These are phyloP conservation scores for Aegilops sharonensis DNA, from an alignment of 176 grass and related monocot species.

Conservation along the genomic window DNA sequence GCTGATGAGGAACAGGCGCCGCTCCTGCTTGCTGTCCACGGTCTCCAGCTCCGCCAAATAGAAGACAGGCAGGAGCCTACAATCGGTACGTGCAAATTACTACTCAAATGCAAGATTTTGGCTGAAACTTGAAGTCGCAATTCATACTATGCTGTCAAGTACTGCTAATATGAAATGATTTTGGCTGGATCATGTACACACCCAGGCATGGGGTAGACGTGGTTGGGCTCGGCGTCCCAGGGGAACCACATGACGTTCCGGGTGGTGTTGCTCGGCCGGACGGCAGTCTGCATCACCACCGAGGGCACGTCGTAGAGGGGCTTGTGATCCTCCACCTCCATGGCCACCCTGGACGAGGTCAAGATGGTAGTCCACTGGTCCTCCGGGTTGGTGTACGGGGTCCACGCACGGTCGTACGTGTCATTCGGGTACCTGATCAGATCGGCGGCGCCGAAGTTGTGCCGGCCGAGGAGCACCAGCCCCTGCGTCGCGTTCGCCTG, in stretches of 20 bases:
- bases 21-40: background rate
- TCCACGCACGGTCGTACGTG: constrained; percentile 17
- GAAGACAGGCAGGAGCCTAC: background rate
- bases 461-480: constrained; percentile 30
- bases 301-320: background rate
- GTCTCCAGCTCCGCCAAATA: constrained; percentile 34
- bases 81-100: background rate
- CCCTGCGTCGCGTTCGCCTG: background rate
- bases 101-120: background rate
- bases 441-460: constrained; percentile 31
- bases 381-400: background rate
- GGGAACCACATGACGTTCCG: constrained; percentile 25
- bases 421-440: constrained; percentile 46
- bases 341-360: background rate
- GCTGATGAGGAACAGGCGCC: constrained; percentile 36
- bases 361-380: background rate
- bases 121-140: background rate
- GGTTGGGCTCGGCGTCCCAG: background rate
- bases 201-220: background rate
- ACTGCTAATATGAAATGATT: background rate
- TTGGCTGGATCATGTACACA: background rate
- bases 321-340: background rate
- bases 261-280: constrained; percentile 29
- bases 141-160: background rate
- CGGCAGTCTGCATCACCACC: constrained; percentile 49